A percentile compares a stretch with the other conserved stretches of the same genome.
Conservation (phyloP, 108 stramenopile genomes). For the Chaetoceros tenuissimus region DNA sequence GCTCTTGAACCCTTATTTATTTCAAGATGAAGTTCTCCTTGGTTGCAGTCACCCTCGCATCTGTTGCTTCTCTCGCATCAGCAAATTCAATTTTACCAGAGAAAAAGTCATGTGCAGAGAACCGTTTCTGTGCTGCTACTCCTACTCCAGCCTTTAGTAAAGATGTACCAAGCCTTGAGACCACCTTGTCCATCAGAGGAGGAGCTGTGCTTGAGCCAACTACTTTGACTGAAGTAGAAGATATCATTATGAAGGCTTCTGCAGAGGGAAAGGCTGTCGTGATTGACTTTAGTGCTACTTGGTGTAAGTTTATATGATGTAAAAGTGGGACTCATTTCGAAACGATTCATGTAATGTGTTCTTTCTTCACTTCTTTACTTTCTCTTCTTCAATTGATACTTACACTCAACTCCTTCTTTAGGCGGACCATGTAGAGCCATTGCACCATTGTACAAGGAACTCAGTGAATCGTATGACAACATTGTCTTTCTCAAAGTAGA, state of each 20-base stretch:
- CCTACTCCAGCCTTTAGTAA: not conserved
- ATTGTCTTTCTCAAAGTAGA: slow-evolving; percentile 85
- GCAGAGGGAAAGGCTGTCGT: slow-evolving; percentile 55
- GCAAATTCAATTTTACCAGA: not conserved
- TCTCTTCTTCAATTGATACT: slow-evolving; percentile 2
- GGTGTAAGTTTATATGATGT: slow-evolving; percentile 12
- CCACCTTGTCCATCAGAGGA: slow-evolving; percentile 35
- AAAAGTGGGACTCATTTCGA: not conserved
- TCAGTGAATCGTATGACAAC: slow-evolving; percentile 39
- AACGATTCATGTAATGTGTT: slow-evolving; percentile 1
- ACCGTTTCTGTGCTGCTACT: not conserved
- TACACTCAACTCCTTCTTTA: not conserved
- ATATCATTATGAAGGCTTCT: slow-evolving; percentile 51
- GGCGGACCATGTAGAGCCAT: slow-evolving; percentile 83
- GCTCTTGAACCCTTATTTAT: too few relatives aligned
- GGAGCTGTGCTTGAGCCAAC: slow-evolving; percentile 60
- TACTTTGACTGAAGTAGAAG: slow-evolving; percentile 52
- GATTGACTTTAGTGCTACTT: slow-evolving; percentile 82
- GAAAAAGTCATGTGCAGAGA: not conserved
- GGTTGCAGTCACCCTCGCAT: not conserved
- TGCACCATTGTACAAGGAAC: slow-evolving; percentile 66
- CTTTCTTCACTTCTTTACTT: not conserved
- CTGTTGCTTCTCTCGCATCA: not conserved
- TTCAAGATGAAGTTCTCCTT: not conserved
- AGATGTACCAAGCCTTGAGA: not conserved